These are phyloP conservation scores for Oryza australiensis DNA, from an alignment of 176 grass and related monocot genomes.

Conservation along the genomic window DNA sequence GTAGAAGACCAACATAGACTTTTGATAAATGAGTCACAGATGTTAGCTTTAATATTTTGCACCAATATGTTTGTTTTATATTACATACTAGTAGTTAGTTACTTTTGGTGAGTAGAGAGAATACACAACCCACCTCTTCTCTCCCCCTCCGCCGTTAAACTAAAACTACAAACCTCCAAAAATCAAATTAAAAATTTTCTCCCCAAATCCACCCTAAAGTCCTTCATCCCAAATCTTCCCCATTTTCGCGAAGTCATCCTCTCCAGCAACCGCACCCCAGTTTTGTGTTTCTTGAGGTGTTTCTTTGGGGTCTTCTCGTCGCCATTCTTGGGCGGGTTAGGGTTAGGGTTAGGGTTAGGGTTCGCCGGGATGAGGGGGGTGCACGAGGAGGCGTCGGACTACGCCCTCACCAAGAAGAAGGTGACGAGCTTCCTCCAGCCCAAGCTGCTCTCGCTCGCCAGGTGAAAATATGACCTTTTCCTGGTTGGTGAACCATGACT, in stretches of 20 bases:
- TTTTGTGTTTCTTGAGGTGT: slow-evolving; percentile 23
- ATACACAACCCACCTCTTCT: too few relatives aligned
- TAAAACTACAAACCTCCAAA: slow-evolving; percentile 7
- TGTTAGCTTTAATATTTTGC: too few relatives aligned
- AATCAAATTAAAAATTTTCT: background rate
- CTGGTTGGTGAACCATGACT: background rate
- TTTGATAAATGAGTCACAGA: too few relatives aligned
- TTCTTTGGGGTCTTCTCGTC: slow-evolving; percentile 19
- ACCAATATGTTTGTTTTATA: too few relatives aligned
- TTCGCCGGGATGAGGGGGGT: slow-evolving; percentile 59
- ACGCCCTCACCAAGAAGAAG: slow-evolving; percentile 94
- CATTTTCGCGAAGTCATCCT: background rate
- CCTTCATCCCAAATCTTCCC: background rate
- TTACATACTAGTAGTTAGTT: too few relatives aligned
- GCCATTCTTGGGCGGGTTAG: slow-evolving; percentile 22
- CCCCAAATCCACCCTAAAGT: too few relatives aligned
- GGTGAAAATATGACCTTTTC: slow-evolving; percentile 41
- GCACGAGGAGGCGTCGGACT: slow-evolving; percentile 52
- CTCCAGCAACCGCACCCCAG: background rate
- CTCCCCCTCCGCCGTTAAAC: slow-evolving; percentile 39
- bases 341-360: slow-evolving; percentile 45
- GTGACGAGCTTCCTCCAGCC: slow-evolving; percentile 96
- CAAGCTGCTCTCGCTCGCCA: slow-evolving; percentile 67
- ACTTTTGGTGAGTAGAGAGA: too few relatives aligned
- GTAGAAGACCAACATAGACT: too few relatives aligned